Evolutionary conservation across 805 yeast genomes (phyloP), one percentile per base, ranked within the genome.

Genomic region (Starmerella cellae): DNA sequence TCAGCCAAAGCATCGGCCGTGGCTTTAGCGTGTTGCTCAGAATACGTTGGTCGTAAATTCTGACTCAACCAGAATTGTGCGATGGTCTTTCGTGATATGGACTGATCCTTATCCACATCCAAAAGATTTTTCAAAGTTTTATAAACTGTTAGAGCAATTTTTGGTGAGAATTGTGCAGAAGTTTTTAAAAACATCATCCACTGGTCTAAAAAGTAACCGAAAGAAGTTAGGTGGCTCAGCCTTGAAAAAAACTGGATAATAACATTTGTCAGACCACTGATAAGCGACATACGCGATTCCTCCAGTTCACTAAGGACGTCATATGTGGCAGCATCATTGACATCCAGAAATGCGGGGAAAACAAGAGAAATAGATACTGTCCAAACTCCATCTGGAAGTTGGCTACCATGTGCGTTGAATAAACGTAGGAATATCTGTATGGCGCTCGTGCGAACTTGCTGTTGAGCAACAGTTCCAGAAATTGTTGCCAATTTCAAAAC

Each of bases 401-500:
- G 63, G 10, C 60, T 54, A 0, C 82, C 79, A 57, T 80, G 83
- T 3, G 87, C 73, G 40, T 81, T 83, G 46, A 82, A 67, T 23
- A 88, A 77, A 49, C 87, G 74, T 61, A 84, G 83, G 50, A 87
- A 77, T 0, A 95, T 88, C 56, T 85, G 94, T 14, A 84, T 71
- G 0, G 95, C 77, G 2, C 95, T 95, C 53, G 84, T 85, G 47
- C 93, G 70, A 0, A 88, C 94, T 52, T 85, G 94, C 1, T 77
- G 70, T 42, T 94, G 69, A 2, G 67, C 54, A 50, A 81, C 94
- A 22, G 63, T 57, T 0, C 36, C 42, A 18, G 87, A 71, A 20
- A 84, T 70, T 19, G 69, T 67, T 0, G 84, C 76, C 29, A 88
- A 60, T 26, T 73, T 69, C 8, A 71, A 64, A 41, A 83, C 60